Conservation (phyloP, 2,329 filamentous ascomycete species). For the Colletotrichum sp. region DNA sequence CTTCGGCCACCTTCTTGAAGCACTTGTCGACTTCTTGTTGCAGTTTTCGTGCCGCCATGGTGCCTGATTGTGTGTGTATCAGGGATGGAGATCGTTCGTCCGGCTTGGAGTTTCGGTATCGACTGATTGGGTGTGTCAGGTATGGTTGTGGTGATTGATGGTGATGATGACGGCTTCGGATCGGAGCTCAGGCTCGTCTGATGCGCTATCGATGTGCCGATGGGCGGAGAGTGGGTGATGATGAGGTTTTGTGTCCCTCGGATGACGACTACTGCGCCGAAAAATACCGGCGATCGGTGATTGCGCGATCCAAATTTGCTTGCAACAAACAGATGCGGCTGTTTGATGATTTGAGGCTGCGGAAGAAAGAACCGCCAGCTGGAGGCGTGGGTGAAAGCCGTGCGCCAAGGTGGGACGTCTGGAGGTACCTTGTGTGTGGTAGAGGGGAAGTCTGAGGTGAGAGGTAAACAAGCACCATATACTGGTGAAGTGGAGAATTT, state of each 20-base stretch:
- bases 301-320: constrained; percentile 12
- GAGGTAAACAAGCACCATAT: background rate
- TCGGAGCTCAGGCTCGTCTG: background rate
- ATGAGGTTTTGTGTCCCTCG: background rate
- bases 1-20: constrained; percentile 98
- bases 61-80: constrained; percentile 31
- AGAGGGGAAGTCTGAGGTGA: background rate
- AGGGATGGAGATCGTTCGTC: background rate
- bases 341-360: constrained; percentile 19
- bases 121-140: background rate
- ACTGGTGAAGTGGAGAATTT: background rate
- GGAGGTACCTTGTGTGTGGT: background rate
- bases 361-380: constrained; percentile 17
- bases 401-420: background rate
- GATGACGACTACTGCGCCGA: constrained; percentile 6
- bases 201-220: background rate
- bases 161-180: background rate
- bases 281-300: background rate
- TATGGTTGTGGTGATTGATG: background rate
- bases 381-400: constrained; percentile 1
- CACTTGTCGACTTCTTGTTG: constrained; percentile 99
- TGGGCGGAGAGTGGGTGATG: background rate
- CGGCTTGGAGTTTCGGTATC: background rate
- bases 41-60: constrained; percentile 94
- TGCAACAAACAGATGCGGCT: constrained; percentile 12